Base-by-base conservation (phyloP, 2,329 filamentous ascomycete species). In the Clarireedia hainanense region DNA sequence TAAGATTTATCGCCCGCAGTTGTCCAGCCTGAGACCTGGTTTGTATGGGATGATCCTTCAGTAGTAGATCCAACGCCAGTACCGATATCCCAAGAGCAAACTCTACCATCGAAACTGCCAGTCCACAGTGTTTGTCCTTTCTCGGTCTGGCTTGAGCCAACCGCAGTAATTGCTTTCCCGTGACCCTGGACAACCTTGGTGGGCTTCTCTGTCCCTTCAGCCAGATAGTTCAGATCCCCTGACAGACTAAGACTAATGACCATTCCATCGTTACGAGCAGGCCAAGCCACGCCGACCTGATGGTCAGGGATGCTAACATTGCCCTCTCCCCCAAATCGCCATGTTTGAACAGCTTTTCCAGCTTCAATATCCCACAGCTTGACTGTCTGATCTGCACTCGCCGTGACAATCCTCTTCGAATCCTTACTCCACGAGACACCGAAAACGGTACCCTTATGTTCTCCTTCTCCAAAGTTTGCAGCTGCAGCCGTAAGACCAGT, bases 201-300 rank as follows among this genome's bases (percentile, higher is more conserved):
- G 0, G 91, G 89, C 57, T 83, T 80, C 1, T 80, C 74, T 49
- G 78, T 86, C 46, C 87, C 88, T 67, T 89, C 82, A 10, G 82
- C 77, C 45, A 97, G 79, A 71, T 99, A 99, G 70, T 89, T 95
- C 58, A 99, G 81, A 69, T 96, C 89, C 24, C 94, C 94, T 50
- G 85, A 84, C 20, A 97, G 79, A 64, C 90, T 94, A 62, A 97
- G 75, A 70, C 89, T 95, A 70, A 99, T 91, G 61, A 99, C 84
- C 58, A 96, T 76, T 30, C 88, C 89, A 69, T 99, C 94, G 52
- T 76, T 87, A 61, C 92, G 81, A 47, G 83, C 79, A 1, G 91
- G 89, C 84, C 91, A 95, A 9, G 94, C 89, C 5, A 99, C 90
- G 52, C 94, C 94, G 34, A 97, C 89, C 69, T 99, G 94, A 71